Base-by-base conservation (phyloP, 306 rosid species). In the Acmispon strigosus region DNA sequence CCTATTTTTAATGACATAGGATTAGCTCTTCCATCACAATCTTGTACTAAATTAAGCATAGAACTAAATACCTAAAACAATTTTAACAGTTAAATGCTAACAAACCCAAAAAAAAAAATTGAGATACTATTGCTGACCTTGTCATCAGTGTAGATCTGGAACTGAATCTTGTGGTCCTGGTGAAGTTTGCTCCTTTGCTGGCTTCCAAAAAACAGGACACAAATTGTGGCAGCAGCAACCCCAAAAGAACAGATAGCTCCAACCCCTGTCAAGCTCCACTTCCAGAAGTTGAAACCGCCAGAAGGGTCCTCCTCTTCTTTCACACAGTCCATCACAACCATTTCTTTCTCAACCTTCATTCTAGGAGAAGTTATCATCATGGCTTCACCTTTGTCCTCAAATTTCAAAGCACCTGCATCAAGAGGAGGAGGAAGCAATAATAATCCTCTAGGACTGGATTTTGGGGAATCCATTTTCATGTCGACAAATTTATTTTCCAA, bases 221-320 rank as follows among this genome's bases (percentile, higher is more conserved):
- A 93, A 61, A 92, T 54, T 15, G 98, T 86, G 17, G 92, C 96
- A 60, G 92, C 98, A 69, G 91, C 91, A 81, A 93, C 77, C 18
- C 96, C 96, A 63, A 90, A 88, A 7, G 98, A 85, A 67, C 93
- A 93, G 18, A 90, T 93, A 29, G 96, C 98, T 59, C 98, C 96
- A 69, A 93, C 66, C 37, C 98, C 98, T 32, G 79, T 82, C 13
- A 87, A 61, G 60, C 96, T 81, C 85, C 88, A 83, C 63, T 86
- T 92, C 87, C 92, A 85, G 1, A 90, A 56, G 49, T 84, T 86
- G 16, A 82, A 75, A 22, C 81, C 82, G 2, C 51, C 78, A 16
- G 9, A 72, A 2, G 42, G 22, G 13, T 62, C 76, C 39, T 62
- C 82, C 27, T 66, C 81, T 53, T 72, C 51, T 4, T 37, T 36